Conservation (phyloP, 2,329 filamentous ascomycete species). For the Didymella pinodella region DNA sequence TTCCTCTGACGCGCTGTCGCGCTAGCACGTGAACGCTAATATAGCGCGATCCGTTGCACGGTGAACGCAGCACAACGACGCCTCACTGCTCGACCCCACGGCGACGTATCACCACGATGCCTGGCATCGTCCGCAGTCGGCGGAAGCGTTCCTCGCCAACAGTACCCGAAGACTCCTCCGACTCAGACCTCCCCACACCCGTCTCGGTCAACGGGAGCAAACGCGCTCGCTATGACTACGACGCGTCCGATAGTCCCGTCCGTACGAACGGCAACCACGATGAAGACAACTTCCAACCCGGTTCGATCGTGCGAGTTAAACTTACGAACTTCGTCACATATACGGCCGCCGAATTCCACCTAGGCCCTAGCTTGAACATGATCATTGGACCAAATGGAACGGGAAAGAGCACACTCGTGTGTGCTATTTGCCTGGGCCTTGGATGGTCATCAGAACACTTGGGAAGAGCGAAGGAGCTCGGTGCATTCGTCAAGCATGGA, state of each 20-base stretch:
- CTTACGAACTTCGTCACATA: conserved; percentile 95
- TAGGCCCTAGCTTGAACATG: conserved; percentile 95
- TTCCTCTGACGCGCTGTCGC: conserved; percentile 17
- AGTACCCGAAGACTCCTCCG: conserved; percentile 31
- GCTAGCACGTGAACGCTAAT: conserved; percentile 24
- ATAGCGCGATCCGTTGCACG: conserved; percentile 2
- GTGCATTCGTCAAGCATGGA: conserved; percentile 94
- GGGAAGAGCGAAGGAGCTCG: conserved; percentile 82
- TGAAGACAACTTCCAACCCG: conserved; percentile 62
- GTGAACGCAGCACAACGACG: not conserved
- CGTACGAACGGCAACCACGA: conserved; percentile 18
- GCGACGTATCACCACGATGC: conserved; percentile 31
- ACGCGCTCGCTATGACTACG: conserved; percentile 41
- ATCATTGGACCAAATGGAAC: conserved; percentile 99
- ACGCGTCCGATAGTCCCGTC: conserved; percentile 39
- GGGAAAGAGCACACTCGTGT: conserved; percentile 96
- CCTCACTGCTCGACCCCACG: not conserved
- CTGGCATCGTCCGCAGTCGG: conserved; percentile 32
- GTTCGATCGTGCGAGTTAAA: conserved; percentile 86
- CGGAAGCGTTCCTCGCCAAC: conserved; percentile 37
- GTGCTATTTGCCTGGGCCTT: conserved; percentile 91
- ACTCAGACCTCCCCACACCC: conserved; percentile 29
- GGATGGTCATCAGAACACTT: conserved; percentile 75
- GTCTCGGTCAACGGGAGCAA: conserved; percentile 43
- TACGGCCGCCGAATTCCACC: conserved; percentile 86